Conservation (phyloP, 2,329 filamentous ascomycete species). For the Botryotinia narcissicola region DNA sequence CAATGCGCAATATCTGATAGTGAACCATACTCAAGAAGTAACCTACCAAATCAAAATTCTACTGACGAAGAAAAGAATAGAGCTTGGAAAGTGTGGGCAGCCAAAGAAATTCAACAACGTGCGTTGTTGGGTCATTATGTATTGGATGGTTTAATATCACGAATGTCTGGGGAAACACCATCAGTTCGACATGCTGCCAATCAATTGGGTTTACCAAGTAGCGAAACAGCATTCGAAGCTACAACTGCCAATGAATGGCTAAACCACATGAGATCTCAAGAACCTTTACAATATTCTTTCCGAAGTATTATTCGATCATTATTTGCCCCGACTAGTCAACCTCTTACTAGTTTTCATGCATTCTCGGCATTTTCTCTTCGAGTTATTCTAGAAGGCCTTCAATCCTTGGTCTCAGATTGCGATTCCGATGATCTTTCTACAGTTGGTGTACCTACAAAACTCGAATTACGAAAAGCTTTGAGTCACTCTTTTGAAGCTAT, state of each 20-base stretch:
- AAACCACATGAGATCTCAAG: conserved; percentile 38
- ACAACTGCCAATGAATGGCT: conserved; percentile 44
- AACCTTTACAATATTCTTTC: conserved; percentile 41
- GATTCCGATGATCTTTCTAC: conserved; percentile 41
- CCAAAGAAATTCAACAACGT: conserved; percentile 46
- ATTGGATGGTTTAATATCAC: conserved; percentile 45
- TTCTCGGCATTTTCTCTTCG: conserved; percentile 44
- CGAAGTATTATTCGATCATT: conserved; percentile 43
- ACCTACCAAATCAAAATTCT: conserved; percentile 40
- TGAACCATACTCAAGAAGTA: conserved; percentile 37
- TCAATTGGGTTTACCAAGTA: conserved; percentile 42
- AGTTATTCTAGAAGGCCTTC: conserved; percentile 45
- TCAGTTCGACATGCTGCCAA: conserved; percentile 46
- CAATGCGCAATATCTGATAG: conserved; percentile 46
- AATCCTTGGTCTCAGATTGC: conserved; percentile 44
- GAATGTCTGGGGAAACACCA: conserved; percentile 44
- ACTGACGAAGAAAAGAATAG: conserved; percentile 41
- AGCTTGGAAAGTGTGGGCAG: conserved; percentile 44
- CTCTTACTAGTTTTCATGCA: conserved; percentile 30
- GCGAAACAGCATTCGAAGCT: conserved; percentile 44
- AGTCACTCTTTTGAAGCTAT: conserved; percentile 43
- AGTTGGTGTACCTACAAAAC: conserved; percentile 43
- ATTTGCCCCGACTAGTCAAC: conserved; percentile 39
- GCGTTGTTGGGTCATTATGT: conserved; percentile 46
- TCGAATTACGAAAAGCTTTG: conserved; percentile 43